Base-by-base conservation (phyloP, 805 yeast genomes). In the Metschnikowia vanudenii region DNA sequence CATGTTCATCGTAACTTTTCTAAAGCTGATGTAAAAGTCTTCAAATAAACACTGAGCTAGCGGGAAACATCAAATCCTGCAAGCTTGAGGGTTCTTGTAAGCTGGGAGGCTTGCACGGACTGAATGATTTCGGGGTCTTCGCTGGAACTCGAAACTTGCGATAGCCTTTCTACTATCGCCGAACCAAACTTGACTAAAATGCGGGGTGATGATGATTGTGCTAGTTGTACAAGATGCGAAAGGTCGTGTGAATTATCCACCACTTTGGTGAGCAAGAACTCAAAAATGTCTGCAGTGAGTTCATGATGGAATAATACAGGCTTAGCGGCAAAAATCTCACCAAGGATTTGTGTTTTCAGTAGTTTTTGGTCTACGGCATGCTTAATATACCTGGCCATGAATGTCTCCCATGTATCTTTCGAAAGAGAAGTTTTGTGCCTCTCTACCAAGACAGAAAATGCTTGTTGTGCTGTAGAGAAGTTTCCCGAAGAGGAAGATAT, bases 161-260 rank as follows among this genome's bases (percentile, higher is more conserved):
- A 20, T 20, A 67, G 52, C 39, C 52, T 59, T 5, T 45, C 37
- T 6, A 64, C 41, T n/a, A 69, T 43, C 6, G 50, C 54, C 3
- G 37, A 22, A 18, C 59, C 61, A 34, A 52, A 43, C 19, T 58
- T 50, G 3, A 41, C 34, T 2, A 64, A 41, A 10, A 62, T 44
- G 2, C 39, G 12, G 2, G 48, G 42, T 1, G 48, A 49, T 16
- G 42, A 35, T 14, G 36, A 16, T 14, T 47, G 53, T 1, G 57
- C 55, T 18, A 68, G 53, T 17, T 52, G 50, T 6, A 65, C 32
- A 32, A 68, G 57, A 26, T 64, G 64, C 13, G 61, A 56, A 31
- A 68, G 57, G n/a, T 68, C 73, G 26, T 48, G 53, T 2, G 49
- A 43, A 36, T 57, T 57, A 16, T 56, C 50, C 10, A 67, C 58